Base-by-base conservation (phyloP, 2,329 filamentous ascomycete genomes). In the Penicillium sp. region DNA sequence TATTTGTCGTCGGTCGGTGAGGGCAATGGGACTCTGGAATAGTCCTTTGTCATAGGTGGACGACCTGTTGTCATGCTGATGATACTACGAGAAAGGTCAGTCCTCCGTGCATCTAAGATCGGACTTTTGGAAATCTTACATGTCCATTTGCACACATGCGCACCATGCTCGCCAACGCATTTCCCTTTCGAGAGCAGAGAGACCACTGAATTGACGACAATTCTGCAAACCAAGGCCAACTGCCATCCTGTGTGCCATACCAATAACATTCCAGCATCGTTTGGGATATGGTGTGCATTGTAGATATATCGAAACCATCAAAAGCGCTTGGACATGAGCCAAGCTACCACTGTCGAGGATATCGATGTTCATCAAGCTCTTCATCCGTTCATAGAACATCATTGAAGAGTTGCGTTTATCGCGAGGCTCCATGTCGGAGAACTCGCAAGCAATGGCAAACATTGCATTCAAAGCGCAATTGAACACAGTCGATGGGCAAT, bases 271-370 rank as follows among this genome's bases (percentile, higher is more conserved):
- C 54, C 54, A 53, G 46, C 54, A 53, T 39, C 54, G 11, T 21
- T 29, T 42, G 1, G 54, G 54, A 18, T 38, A 45, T 13, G 27
- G 31, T 4, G 50, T 53, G 18, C 49, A 53, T 22, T 56, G 54
- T 16, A 56, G 22, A 41, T 56, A 56, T 29, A 42, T 24, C 14
- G 44, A 49, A 6, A 56, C 29, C 2, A 56, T 22, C 27, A 56
- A 43, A 13, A 54, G 48, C 18, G 55, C 45, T 34, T 57, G 51
- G 6, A 54, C 48, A 36, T 54, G 42, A 16, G 47, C 47, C 16
- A 57, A 36, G 16, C 55, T 55, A 5, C 55, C 55, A 45, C 51
- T 51, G 39, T 57, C 55, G 13, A 55, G 44, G 4, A 57, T 46
- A 40, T 57, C 51, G 18, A 55, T 42, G 29, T 52, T 51, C 5